phyloP scores from a whole-genome alignment of 495 filamentous ascomycete species.

The Aspergillus baeticus region DNA sequence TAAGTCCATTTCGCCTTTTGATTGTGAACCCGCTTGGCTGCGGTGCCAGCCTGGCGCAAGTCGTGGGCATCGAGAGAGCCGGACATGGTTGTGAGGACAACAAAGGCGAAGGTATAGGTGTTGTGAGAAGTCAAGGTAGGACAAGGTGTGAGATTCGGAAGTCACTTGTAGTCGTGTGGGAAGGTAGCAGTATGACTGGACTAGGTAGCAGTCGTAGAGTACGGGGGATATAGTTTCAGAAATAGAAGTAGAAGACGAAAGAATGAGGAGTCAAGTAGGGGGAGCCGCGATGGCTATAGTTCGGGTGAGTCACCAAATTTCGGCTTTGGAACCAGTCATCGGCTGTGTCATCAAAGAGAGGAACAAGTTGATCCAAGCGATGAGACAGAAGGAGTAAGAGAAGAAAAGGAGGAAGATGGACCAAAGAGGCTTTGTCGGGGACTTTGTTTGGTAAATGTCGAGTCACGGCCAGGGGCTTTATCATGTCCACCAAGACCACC shows the following conservation, averaged over 20 bases:
- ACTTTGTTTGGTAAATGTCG: conserved; percentile 3
- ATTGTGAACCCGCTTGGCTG: conserved; percentile 46
- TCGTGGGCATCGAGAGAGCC: conserved; percentile 17
- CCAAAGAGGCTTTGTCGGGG: not conserved
- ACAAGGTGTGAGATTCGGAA: not conserved
- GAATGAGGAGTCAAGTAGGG: conserved; percentile 3
- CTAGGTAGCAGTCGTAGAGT: not conserved
- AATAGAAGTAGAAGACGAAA: not conserved
- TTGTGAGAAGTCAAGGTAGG: not conserved
- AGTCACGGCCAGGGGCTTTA: conserved; percentile 3
- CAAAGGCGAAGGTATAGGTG: not conserved
- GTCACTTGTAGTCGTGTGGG: not conserved
- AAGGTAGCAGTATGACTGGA: not conserved
- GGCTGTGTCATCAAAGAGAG: not conserved
- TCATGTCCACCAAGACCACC: not conserved
- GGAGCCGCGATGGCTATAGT: conserved; percentile 2
- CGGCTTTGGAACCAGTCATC: conserved; percentile 9
- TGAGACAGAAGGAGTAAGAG: not conserved
- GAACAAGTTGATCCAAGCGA: not conserved
- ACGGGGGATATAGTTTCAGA: not conserved
- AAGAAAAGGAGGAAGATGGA: not conserved
- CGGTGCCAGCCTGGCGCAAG: conserved; percentile 26
- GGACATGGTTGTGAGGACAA: conserved; percentile 13
- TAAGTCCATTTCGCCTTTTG: conserved; percentile 56
- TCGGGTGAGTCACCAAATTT: conserved; percentile 20